Evolutionary conservation across 2,329 filamentous ascomycete genomes (phyloP), one percentile per base, ranked within the genome.

Genomic region (Neonectria ditissima): DNA sequence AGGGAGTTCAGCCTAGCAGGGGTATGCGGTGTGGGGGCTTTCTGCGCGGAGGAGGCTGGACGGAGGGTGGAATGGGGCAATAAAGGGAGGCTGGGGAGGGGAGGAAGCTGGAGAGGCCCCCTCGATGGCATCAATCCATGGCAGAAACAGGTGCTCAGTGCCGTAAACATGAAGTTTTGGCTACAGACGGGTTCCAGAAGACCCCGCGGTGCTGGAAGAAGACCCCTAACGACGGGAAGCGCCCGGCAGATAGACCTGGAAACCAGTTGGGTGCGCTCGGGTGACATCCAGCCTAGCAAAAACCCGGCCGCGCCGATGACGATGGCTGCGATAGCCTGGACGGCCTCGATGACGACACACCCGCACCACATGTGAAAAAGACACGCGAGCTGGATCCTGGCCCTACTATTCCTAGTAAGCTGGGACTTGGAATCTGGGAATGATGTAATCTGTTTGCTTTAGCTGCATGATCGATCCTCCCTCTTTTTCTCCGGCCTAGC

Each of bases 341-440:
- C 70, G 47, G 66, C 68, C 65, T 68, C 70, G 66, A 73, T 73
- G 70, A 72, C 70, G 70, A 72, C 70, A 66, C 59, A 24, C 48
- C 45, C 58, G 43, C 51, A 55, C n/a, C 37, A 64, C 51, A 55
- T 65, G 62, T 59, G 59, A 55, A 26, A 48, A 50, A 28, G 22
- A 34, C 43, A 58, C 47, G 20, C 59, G 28, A 57, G 47, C 47
- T 16, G 43, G 14, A 62, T 32, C 16, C 16, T 47, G 28, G 32
- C 44, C 44, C 37, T n/a, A n/a, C n/a, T n/a, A n/a, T n/a, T n/a
- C n/a, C n/a, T n/a, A n/a, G n/a, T n/a, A 22, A 8, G 4, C 22
- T 28, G 14, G 44, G 14, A 47, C 44, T 47, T 14, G 13, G 16
- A 11, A 22, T 16, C 41, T 16, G 9, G 28, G 47, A 59, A 52